Base-by-base conservation (phyloP, 2,329 filamentous ascomycete species). In the Gaeumannomyces sp. region DNA sequence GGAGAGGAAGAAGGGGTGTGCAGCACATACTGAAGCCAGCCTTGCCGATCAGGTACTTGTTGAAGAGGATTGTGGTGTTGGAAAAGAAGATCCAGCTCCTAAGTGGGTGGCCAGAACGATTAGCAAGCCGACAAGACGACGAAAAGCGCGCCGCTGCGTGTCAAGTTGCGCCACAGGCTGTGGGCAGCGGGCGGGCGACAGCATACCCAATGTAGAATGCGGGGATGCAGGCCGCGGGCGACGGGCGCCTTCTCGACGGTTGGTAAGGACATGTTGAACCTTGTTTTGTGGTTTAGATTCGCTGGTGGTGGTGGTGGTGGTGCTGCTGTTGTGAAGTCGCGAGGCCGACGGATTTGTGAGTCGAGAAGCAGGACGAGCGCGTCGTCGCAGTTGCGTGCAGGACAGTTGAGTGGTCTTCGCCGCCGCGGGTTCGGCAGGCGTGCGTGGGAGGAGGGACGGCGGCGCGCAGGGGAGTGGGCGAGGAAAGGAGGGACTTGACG, bases 31-130 rank as follows among this genome's bases (percentile, higher is more conserved):
- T 83, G 77, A 94, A 94, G 65, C 89, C 84, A 72, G 84, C 84
- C 67, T 85, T 87, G 73, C 91, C 86, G 66, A 96, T 84, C 62
- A 96, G 86, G 85, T 90, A 93, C 80, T 96, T 96, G 83, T 96
- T 96, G 83, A 96, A 96, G 67, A 96, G 80, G 73, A 96, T 96
- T 67, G 93, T 92, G 71, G 86, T 82, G 69, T 92, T 94, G 71
- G 91, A 95, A 74, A 95, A 85, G 69, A 91, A 83, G 70, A 96
- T 96, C 92, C 92, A 96, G 72, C 86, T 84, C 64, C 82, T 84
- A 65, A 56, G 65, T 5, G 33, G 50, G 7, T 33, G 38, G 2
- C 14, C 38, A 16, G 13, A 22, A 50, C 6, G 22, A n/a, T 38
- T 65, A 67, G 33, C 58, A 65, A 4, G 63, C 64, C 33, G n/a